Evolutionary conservation across 768 basidiomycete species (phyloP).

Genomic region (Peribolospora kevripleyi): DNA sequence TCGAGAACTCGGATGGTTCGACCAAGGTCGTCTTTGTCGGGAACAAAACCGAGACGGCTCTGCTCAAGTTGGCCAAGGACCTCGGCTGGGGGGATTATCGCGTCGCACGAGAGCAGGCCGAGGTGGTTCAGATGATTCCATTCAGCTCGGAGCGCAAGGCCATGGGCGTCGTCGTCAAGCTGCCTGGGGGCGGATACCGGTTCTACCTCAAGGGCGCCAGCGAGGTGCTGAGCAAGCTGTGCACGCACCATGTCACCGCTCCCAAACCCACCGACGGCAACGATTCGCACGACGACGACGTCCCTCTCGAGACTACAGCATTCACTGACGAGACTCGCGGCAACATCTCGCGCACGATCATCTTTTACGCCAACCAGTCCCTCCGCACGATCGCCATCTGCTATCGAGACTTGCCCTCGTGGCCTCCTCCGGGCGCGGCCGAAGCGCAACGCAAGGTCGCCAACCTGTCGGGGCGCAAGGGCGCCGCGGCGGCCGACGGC

Average conservation of each 20-base stretch:
- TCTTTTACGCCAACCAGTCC: constrained; percentile 91
- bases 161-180: constrained; percentile 68
- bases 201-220: constrained; percentile 79
- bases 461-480: background rate
- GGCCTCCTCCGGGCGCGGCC: constrained; percentile 42
- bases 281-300: constrained; percentile 10
- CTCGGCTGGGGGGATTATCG: constrained; percentile 52
- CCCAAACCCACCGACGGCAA: constrained; percentile 9
- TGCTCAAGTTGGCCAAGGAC: constrained; percentile 61
- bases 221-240: constrained; percentile 67
- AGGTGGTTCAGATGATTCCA: constrained; percentile 64
- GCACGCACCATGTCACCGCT: constrained; percentile 35
- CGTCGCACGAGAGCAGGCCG: constrained; percentile 34
- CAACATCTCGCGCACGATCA: constrained; percentile 79
- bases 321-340: constrained; percentile 46
- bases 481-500: constrained; percentile 9
- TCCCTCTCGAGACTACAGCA: constrained; percentile 29
- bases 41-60: constrained; percentile 83
- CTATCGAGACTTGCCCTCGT: constrained; percentile 60
- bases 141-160: constrained; percentile 83
- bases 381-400: constrained; percentile 84
- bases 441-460: constrained; percentile 15
- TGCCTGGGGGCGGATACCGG: constrained; percentile 31
- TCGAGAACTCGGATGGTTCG: constrained; percentile 36
- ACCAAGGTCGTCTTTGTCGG: constrained; percentile 41